Conservation (phyloP, 2,329 filamentous ascomycete genomes). For the Trichoderma afroharzianum region DNA sequence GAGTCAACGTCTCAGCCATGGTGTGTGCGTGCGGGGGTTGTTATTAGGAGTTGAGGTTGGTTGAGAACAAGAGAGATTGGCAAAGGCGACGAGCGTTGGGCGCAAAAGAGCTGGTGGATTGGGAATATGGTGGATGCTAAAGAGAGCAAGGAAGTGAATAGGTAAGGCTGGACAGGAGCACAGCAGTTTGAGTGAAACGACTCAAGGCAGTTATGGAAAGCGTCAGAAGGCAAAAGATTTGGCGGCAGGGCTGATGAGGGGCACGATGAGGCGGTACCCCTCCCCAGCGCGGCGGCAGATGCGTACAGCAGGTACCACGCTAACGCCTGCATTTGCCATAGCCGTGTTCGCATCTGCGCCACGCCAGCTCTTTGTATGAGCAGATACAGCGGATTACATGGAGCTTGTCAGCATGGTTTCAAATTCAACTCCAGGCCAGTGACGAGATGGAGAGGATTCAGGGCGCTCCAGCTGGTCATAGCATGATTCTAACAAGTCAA, state of each 20-base stretch:
- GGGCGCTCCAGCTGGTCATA: neutral
- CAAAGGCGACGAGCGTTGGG: neutral
- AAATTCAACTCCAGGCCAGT: neutral
- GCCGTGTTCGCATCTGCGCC: neutral
- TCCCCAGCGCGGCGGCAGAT: conserved; percentile 9
- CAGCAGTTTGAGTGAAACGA: conserved; percentile 4
- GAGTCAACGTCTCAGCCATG: conserved; percentile 33
- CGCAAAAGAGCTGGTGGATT: neutral
- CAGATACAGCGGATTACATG: neutral
- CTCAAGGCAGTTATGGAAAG: conserved; percentile 32
- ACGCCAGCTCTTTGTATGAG: neutral
- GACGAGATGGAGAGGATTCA: neutral
- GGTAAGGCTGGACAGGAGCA: conserved; percentile 7
- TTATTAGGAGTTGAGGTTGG: neutral
- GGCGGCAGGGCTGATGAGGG: conserved; percentile 22
- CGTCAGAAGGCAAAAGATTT: conserved; percentile 43
- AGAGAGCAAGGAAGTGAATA: neutral
- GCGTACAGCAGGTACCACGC: conserved; percentile 17
- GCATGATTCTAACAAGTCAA: neutral
- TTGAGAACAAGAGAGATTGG: neutral
- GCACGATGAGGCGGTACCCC: conserved; percentile 24
- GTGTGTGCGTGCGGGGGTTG: conserved; percentile 1
- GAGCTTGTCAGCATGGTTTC: neutral
- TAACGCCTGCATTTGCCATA: conserved; percentile 3
- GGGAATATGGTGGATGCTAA: neutral